Evolutionary conservation across 495 filamentous ascomycete genomes (phyloP).

Genomic region (Talaromyces nanjingensis): DNA sequence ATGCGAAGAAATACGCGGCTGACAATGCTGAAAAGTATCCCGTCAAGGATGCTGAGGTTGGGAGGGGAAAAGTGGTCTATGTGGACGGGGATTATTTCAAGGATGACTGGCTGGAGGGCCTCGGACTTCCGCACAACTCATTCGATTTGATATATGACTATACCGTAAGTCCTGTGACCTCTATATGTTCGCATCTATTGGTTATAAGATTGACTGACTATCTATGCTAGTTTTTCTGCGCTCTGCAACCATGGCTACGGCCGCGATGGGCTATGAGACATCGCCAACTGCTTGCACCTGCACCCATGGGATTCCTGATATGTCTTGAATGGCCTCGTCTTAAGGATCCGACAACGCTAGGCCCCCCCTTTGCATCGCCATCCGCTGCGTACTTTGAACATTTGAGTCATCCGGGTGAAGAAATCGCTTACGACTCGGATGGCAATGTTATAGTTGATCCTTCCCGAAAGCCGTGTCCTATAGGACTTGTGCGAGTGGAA

Average conservation of each 20-base stretch:
- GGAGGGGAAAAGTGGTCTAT: slow-evolving; percentile 51
- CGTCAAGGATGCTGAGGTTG: slow-evolving; percentile 31
- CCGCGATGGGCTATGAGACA: slow-evolving; percentile 65
- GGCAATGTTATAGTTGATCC: slow-evolving; percentile 43
- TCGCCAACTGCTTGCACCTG: slow-evolving; percentile 53
- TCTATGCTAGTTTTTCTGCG: slow-evolving; percentile 59
- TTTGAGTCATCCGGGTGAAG: slow-evolving; percentile 56
- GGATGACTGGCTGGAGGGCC: slow-evolving; percentile 47
- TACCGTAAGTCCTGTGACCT: slow-evolving; percentile 47
- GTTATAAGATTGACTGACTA: not conserved
- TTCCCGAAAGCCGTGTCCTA: slow-evolving; percentile 29
- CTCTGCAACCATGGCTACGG: slow-evolving; percentile 57
- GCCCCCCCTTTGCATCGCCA: slow-evolving; percentile 64
- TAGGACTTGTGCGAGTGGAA: slow-evolving; percentile 50
- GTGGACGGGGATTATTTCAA: slow-evolving; percentile 68
- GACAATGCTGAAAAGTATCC: slow-evolving; percentile 37
- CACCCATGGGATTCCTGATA: slow-evolving; percentile 52
- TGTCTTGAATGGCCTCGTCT: slow-evolving; percentile 77
- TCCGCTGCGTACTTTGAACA: slow-evolving; percentile 60
- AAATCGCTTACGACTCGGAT: slow-evolving; percentile 53
- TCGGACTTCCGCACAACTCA: slow-evolving; percentile 36
- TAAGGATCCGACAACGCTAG: slow-evolving; percentile 53
- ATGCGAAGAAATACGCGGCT: slow-evolving; percentile 41
- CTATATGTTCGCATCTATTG: not conserved
- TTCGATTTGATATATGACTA: slow-evolving; percentile 86